These are phyloP conservation scores for Massarina eburnea DNA, from an alignment of 2,329 filamentous ascomycete species.

Conservation along the genomic window DNA sequence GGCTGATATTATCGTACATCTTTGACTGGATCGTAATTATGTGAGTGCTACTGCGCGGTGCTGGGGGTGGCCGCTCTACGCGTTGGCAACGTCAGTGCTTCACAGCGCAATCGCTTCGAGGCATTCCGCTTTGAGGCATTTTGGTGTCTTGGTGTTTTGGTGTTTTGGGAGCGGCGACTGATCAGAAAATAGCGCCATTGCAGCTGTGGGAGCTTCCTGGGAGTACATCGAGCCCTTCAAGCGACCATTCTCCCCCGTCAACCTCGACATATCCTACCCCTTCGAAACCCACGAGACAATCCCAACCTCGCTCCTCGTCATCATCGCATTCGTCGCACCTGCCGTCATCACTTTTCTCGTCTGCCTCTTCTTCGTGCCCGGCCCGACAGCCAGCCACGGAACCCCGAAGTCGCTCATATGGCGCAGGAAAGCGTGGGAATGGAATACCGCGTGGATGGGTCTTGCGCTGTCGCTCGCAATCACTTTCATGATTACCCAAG, in stretches of 20 bases:
- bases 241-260: constrained; percentile 69
- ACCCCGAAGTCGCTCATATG: constrained; percentile 69
- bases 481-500: constrained; percentile 79
- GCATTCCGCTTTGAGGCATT: background rate
- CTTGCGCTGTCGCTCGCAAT: constrained; percentile 71
- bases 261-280: constrained; percentile 80
- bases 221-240: constrained; percentile 65
- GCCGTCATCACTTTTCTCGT: constrained; percentile 68
- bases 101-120: background rate
- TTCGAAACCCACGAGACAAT: constrained; percentile 72
- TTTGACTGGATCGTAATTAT: constrained; percentile 74
- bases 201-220: constrained; percentile 61
- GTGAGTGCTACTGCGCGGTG: constrained; percentile 42
- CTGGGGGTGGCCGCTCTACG: too few relatives aligned
- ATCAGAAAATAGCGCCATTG: constrained; percentile 51
- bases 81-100: too few relatives aligned
- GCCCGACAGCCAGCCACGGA: constrained; percentile 63
- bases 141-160: background rate
- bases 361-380: constrained; percentile 70
- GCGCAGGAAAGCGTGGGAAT: constrained; percentile 86
- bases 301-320: constrained; percentile 62
- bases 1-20: constrained; percentile 66
- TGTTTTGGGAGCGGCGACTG: constrained; percentile 4
- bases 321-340: constrained; percentile 67
- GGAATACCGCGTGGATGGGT: constrained; percentile 82